phyloP scores from a whole-genome alignment of 2,329 filamentous ascomycete species.

The Aspergillus aculeatinus region DNA sequence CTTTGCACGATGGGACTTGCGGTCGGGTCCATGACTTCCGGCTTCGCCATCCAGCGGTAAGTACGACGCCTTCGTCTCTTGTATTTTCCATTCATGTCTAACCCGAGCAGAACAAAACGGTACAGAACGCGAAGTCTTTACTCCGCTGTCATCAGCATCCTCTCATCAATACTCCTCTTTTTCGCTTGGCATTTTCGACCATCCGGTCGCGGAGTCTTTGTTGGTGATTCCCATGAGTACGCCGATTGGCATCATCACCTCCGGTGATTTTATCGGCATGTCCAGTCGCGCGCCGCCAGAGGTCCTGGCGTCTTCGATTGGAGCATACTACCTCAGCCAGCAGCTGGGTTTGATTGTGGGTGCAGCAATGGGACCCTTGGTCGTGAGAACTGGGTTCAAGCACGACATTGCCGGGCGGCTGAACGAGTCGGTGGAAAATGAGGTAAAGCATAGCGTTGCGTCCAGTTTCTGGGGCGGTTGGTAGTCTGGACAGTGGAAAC shows the following conservation, averaged over 20 bases:
- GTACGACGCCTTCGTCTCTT: neutral
- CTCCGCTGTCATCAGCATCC: neutral
- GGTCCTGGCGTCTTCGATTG: neutral
- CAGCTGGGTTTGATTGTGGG: constrained; percentile 5
- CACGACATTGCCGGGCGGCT: neutral
- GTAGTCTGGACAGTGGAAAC: neutral
- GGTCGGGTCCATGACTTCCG: neutral
- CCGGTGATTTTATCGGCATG: constrained; percentile 5
- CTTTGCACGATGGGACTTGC: constrained; percentile 1
- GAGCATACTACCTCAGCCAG: constrained; percentile 9
- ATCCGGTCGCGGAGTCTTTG: neutral
- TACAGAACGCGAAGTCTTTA: neutral
- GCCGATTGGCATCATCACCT: neutral
- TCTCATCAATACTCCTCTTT: neutral
- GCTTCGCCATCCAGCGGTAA: neutral
- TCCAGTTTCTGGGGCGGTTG: no score
- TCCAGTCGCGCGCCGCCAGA: neutral
- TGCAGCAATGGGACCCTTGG: neutral
- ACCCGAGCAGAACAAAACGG: neutral
- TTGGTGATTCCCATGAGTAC: constrained; percentile 7
- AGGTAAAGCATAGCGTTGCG: no score
- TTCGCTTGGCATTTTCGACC: neutral
- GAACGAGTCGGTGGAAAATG: neutral
- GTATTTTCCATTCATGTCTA: neutral
- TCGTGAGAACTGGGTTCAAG: constrained; percentile 3